These are phyloP conservation scores for Geotrichum carabidarum DNA, from an alignment of 1,139 yeast species.

Conservation along the genomic window DNA sequence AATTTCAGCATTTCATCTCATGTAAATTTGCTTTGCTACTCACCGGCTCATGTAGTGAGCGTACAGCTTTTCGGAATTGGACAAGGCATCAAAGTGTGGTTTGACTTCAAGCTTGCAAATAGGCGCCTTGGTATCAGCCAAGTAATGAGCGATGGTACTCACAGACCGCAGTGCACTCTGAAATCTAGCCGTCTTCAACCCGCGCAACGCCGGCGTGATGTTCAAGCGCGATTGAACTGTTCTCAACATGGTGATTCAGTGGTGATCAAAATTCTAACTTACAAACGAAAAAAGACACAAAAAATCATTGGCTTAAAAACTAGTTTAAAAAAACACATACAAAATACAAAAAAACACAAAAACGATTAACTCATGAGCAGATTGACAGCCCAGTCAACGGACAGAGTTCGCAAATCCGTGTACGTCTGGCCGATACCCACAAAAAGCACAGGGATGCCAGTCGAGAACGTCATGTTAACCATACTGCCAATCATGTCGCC, in stretches of 20 bases:
- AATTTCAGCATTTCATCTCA: slow-evolving; percentile 10
- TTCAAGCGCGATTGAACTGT: no score
- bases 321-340: neutral
- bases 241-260: neutral
- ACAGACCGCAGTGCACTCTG: no score
- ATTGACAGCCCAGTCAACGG: slow-evolving; percentile 89
- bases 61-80: slow-evolving; percentile 54
- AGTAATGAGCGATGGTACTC: slow-evolving; percentile 10
- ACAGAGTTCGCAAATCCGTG: slow-evolving; percentile 87
- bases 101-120: slow-evolving; percentile 32
- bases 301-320: neutral
- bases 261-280: neutral
- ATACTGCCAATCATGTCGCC: slow-evolving; percentile 95
- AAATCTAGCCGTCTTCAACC: no score
- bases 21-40: neutral
- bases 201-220: no score
- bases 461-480: slow-evolving; percentile 97
- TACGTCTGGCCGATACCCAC: slow-evolving; percentile 97
- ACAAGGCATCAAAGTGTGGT: slow-evolving; percentile 46
- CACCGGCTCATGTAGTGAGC: slow-evolving; percentile 58
- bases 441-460: slow-evolving; percentile 89
- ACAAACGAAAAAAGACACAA: neutral
- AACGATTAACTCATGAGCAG: slow-evolving; percentile 55
- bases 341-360: slow-evolving; percentile 1
- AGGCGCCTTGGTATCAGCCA: slow-evolving; percentile 50